Evolutionary conservation across 2,329 filamentous ascomycete genomes (phyloP), one percentile per base, ranked within the genome.

Genomic region (Colletotrichum viniferum): DNA sequence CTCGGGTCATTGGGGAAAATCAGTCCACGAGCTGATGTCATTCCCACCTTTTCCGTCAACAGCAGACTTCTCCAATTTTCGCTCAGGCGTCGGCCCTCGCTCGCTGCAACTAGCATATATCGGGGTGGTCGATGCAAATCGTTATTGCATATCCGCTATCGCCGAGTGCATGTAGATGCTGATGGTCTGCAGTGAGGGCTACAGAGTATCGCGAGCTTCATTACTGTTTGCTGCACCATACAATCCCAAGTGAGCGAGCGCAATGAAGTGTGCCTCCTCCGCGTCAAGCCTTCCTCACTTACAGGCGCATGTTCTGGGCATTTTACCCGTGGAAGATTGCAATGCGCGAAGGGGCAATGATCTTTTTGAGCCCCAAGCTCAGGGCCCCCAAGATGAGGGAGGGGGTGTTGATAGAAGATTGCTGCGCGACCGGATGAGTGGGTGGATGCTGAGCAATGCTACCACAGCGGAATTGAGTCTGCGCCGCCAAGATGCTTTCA

Each of bases 1-100:
- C 69, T 64, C 43, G 63, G 73, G 43, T 56, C 28, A 43, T 36
- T 26, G 58, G 68, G 43, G 34, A n/a, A 55, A 68, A 75, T 73
- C 69, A 75, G 73, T 64, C 69, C 69, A 75, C 26, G 63, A 64
- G 69, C 73, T 69, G 73, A 75, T 75, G 69, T 75, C 73, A 73
- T 73, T 64, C 63, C 73, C 73, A 68, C 63, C 63, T 62, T 38
- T 72, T 75, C 56, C 73, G 62, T 68, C 73, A 43, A 69, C 38
- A 58, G 69, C 52, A 28, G 14, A 14, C 48, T 48, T 60, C 43
- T 32, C 65, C 63, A 64, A 52, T 68, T 64, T 73, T 68, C 58
- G 36, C 36, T 36, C 30, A 34, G 58, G 58, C 32, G 32, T 61
- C 52, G 30, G 12, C 36, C 63, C 30, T 18, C 18, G n/a, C 4